Conservation (phyloP, 2,329 filamentous ascomycete species). For the Pseudocercospora vitis region DNA sequence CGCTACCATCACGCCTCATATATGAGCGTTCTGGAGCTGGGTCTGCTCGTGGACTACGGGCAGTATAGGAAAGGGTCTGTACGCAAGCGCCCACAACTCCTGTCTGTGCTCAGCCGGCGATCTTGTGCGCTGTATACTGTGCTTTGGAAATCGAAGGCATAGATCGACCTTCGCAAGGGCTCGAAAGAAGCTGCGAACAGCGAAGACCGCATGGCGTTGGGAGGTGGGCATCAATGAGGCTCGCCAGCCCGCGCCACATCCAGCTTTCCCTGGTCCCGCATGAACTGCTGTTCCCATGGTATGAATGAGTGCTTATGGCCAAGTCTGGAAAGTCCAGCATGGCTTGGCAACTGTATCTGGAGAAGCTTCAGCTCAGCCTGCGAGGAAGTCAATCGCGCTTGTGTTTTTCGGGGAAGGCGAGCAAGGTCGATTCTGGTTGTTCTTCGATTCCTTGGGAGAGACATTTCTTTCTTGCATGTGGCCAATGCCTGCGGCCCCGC, state of each 20-base stretch:
- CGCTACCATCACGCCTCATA: background rate
- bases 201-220: background rate
- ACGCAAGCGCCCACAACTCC: background rate
- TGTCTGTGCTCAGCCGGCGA: conserved; percentile 2
- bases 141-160: background rate
- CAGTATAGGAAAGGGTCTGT: background rate
- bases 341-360: conserved; percentile 1
- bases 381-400: conserved; percentile 2
- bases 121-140: background rate
- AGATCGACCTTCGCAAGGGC: conserved; percentile 1
- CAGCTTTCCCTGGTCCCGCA: conserved; percentile 2
- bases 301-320: background rate
- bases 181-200: background rate
- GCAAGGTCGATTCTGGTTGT: background rate
- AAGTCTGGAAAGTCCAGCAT: background rate
- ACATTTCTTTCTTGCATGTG: background rate
- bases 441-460: background rate
- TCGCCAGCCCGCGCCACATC: conserved; percentile 2
- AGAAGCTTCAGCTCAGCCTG: background rate
- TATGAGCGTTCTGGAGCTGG: conserved; percentile 3
- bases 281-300: conserved; percentile 3
- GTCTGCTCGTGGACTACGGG: background rate
- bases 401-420: background rate
- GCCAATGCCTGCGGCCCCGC: background rate
- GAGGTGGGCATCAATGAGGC: background rate